A percentile compares a stretch with the other conserved stretches of the same genome.
Conservation (phyloP, 768 basidiomycete genomes). For the Tricholomella constricta region DNA sequence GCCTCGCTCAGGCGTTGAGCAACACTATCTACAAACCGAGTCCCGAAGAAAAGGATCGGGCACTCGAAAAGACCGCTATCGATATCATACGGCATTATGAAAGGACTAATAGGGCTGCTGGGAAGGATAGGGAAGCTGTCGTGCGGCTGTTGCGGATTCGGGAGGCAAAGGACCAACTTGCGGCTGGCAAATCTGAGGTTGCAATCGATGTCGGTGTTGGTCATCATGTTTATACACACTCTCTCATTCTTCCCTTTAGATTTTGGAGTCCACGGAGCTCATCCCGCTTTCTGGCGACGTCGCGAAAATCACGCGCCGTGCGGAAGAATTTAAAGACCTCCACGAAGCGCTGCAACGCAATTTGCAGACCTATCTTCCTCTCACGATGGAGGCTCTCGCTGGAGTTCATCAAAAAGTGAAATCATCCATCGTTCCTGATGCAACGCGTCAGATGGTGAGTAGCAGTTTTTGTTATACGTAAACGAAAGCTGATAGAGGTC, state of each 20-base stretch:
- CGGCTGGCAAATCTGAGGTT: slow-evolving; percentile 67
- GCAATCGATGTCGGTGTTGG: slow-evolving; percentile 86
- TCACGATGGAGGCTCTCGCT: slow-evolving; percentile 92
- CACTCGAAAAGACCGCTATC: slow-evolving; percentile 71
- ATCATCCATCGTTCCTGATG: slow-evolving; percentile 68
- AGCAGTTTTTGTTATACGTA: slow-evolving; percentile 2
- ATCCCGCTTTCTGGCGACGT: slow-evolving; percentile 88
- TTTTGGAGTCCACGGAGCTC: slow-evolving; percentile 85
- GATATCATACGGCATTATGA: slow-evolving; percentile 84
- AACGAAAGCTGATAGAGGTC: slow-evolving; percentile 12
- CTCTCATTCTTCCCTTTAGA: slow-evolving; percentile 40
- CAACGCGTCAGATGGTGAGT: slow-evolving; percentile 74
- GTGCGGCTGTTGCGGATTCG: slow-evolving; percentile 76
- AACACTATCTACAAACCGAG: slow-evolving; percentile 72
- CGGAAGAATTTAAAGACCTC: slow-evolving; percentile 86
- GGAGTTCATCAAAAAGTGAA: slow-evolving; percentile 80
- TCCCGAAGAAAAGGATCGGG: slow-evolving; percentile 61
- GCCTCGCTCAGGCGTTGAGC: slow-evolving; percentile 86
- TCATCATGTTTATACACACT: slow-evolving; percentile 14
- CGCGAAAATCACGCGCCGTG: slow-evolving; percentile 78
- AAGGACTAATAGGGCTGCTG: slow-evolving; percentile 70
- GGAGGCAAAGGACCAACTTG: slow-evolving; percentile 78
- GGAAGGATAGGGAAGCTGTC: slow-evolving; percentile 73
- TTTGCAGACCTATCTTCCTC: slow-evolving; percentile 81
- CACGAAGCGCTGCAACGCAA: slow-evolving; percentile 90